Evolutionary conservation across 352 stramenopile genomes (phyloP), one percentile per base, ranked within the genome.

Genomic region (Pythium coloratum): DNA sequence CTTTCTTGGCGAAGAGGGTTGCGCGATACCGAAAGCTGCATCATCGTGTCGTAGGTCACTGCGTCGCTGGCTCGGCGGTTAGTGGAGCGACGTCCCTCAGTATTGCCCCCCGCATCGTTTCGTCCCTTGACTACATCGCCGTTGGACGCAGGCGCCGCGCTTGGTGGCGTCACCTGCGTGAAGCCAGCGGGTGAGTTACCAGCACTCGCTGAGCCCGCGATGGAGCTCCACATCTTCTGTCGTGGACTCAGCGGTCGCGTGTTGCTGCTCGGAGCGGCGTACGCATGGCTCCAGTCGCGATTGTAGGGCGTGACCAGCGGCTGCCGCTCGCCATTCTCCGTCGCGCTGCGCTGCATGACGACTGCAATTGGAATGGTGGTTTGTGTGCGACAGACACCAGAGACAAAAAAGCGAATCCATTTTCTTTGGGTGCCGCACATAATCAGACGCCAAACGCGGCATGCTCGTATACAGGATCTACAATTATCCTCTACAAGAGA

Each of bases 1-100:
- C 67, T 76, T 36, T 71, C 71, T 32, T 80, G 59, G 36, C 78
- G 80, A 46, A 92, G 59, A 57, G 80, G 76, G 55, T 88, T 86
- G 51, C 72, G 76, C 28, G 83, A 78, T 66, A 70, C 66, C 33
- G 78, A 89, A 49, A 90, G 72, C 59, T 84, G 72, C 78, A 88
- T 88, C 75, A 87, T 86, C 42, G 74, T 61, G 72, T 86, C 73
- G 66, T 82, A 87, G 2, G 72, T 73, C 20, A 67, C 55, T n/a
- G 69, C 69, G 49, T 84, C 78, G 62, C 76, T 81, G 62, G 54
- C 65, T 8, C 67, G 55, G 60, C 75, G 66, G 51, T 51, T 76
- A 62, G 55, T 64, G 59, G 26, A 66, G 6, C 42, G 30, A 20
- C 50, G 30, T 53, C 28, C 34, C 24, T 13, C n/a, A 40, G 13